Conservation (phyloP, 306 rosid species). For the Quercus berberidifolia region DNA sequence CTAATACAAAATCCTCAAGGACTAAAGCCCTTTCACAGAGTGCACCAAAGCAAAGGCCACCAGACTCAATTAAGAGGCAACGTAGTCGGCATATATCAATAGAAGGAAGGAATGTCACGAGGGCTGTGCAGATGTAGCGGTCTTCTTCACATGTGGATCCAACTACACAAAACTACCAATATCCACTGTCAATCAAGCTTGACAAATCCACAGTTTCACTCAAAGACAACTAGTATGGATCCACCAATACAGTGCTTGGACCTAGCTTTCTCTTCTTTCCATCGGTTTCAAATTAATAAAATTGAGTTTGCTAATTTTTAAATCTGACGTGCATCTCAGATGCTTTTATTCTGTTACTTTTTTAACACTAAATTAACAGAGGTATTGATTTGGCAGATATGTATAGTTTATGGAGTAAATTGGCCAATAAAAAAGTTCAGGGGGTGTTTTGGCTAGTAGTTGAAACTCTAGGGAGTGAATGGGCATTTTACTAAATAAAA, state of each 20-base stretch:
- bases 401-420: no score
- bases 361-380: no score
- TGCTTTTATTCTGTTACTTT: no score
- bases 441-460: no score
- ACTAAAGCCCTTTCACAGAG: constrained; percentile 85
- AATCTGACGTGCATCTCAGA: no score
- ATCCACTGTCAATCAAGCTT: constrained; percentile 78
- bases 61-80: constrained; percentile 66
- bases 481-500: no score
- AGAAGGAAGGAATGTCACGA: constrained; percentile 81
- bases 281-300: no score
- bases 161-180: constrained; percentile 52
- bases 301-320: no score
- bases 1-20: constrained; percentile 75
- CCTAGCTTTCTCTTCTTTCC: no score
- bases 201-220: constrained; percentile 72
- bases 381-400: no score
- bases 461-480: no score
- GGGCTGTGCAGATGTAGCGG: constrained; percentile 79
- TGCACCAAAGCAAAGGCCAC: constrained; percentile 86
- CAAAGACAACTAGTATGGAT: constrained; percentile 78
- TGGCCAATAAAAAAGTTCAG: no score
- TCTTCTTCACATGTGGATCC: constrained; percentile 84
- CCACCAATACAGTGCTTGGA: constrained; percentile 61
- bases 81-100: constrained; percentile 57